Conservation (phyloP, 2,329 filamentous ascomycete genomes). For the Cladobotryum protrusum region DNA sequence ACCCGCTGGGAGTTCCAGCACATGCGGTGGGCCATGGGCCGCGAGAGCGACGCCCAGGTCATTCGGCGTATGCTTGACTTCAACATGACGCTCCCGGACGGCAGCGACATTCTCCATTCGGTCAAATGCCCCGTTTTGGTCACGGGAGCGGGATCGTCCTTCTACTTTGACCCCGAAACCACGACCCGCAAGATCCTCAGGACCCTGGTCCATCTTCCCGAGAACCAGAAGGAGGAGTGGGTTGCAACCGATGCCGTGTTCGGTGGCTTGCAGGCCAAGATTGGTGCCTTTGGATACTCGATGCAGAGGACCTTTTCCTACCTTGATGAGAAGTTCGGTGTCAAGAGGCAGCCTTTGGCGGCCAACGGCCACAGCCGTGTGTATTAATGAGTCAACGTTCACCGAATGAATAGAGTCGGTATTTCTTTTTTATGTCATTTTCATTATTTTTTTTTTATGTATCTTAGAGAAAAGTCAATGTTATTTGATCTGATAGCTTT, state of each 20-base stretch:
- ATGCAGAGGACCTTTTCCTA: conserved; percentile 17
- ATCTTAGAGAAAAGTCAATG: no score
- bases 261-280: conserved; percentile 21
- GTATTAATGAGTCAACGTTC: no score
- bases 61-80: conserved; percentile 18
- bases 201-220: conserved; percentile 5
- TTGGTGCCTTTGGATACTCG: conserved; percentile 17
- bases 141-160: conserved; percentile 17
- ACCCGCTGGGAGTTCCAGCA: conserved; percentile 25
- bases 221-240: conserved; percentile 18
- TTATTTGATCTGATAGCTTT: no score
- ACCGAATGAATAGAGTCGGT: no score
- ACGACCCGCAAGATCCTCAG: conserved; percentile 13
- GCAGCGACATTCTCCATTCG: conserved; percentile 13
- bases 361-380: no score
- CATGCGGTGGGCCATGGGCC: conserved; percentile 19
- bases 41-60: conserved; percentile 19
- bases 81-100: conserved; percentile 13
- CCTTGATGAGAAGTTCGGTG: conserved; percentile 18
- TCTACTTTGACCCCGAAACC: conserved; percentile 16
- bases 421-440: no score
- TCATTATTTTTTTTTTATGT: no score
- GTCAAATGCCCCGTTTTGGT: conserved; percentile 24
- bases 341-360: conserved; percentile 3
- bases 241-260: conserved; percentile 10